Percentiles rank a stretch among this genome's conserved stretches.
phyloP scores from a whole-genome alignment of 345 rosid genomes.

The Citrus medica region DNA sequence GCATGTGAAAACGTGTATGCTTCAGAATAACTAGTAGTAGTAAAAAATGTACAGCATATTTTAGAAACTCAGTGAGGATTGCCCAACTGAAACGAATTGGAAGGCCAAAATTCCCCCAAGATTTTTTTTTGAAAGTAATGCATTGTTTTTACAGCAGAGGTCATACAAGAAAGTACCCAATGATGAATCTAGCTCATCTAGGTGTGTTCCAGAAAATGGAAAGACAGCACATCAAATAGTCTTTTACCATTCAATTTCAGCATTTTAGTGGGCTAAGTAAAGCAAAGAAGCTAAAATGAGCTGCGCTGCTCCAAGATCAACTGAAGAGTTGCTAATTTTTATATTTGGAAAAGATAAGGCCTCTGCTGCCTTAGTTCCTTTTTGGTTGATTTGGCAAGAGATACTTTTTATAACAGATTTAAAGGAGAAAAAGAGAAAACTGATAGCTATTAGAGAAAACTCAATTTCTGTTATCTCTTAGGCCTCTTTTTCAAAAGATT shows the following conservation, averaged over 20 bases:
- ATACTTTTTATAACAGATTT: background rate
- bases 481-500: background rate
- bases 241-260: background rate
- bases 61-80: background rate
- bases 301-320: background rate
- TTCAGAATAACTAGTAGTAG: background rate
- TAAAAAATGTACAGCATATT: background rate
- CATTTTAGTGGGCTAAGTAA: background rate
- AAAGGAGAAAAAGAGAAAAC: background rate
- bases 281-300: background rate
- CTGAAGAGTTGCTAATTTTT: background rate
- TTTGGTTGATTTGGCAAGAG: background rate
- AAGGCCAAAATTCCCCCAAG: background rate
- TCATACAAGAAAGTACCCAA: background rate
- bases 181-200: background rate
- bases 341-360: background rate
- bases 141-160: background rate
- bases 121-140: background rate
- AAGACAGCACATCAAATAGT: background rate
- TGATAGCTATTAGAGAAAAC: background rate
- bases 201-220: background rate
- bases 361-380: background rate
- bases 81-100: background rate
- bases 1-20: background rate
- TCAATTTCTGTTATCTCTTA: background rate